Evolutionary conservation across 1,139 yeast genomes (phyloP), one percentile per base, ranked within the genome.

Genomic region (Pneumocystis carinii): DNA sequence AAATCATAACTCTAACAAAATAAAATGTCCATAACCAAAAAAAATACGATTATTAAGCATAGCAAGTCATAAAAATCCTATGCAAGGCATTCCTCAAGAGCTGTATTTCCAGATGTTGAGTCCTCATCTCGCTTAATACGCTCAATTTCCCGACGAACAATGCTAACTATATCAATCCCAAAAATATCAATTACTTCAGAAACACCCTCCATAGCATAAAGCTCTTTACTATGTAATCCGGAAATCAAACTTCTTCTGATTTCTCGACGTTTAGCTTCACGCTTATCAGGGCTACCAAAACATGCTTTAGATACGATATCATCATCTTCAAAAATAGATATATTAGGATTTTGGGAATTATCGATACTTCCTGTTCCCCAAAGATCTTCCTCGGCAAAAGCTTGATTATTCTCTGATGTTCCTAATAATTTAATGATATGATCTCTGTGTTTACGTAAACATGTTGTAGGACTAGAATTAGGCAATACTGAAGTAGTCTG

Each of bases 91-190:
- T 57, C 15, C 36, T 24, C 24, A 48, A 19, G 17, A 60, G 41
- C 37, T 24, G 32, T 12, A 27, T n/a, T 24, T 27, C 36, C 39
- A 32, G 19, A 17, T 17, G n/a, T 27, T 15, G 29, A 58, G 36
- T 48, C 12, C 7, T 19, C 55, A 24, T 19, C 12, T 17, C 24
- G 55, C 24, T 48, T 48, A 48, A 60, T 64, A 55, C 62, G 64
- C 60, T 77, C 80, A 27, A 78, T 78, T 1, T 83, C 85, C 27
- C 84, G 74, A 67, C 79, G 76, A 68, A 81, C 80, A n/a, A 81
- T 83, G 38, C 82, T 79, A 66, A 79, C 78, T 37, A 81, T 76
- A 69, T 81, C 84, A 36, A 81, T 84, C 41, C 85, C 85, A 71
- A 81, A 81, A 60, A 81, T 73, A 62, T 81, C 83, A 27, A 74